phyloP scores from a whole-genome alignment of 75 land plant genomes.

The Sequoiadendron giganteum region DNA sequence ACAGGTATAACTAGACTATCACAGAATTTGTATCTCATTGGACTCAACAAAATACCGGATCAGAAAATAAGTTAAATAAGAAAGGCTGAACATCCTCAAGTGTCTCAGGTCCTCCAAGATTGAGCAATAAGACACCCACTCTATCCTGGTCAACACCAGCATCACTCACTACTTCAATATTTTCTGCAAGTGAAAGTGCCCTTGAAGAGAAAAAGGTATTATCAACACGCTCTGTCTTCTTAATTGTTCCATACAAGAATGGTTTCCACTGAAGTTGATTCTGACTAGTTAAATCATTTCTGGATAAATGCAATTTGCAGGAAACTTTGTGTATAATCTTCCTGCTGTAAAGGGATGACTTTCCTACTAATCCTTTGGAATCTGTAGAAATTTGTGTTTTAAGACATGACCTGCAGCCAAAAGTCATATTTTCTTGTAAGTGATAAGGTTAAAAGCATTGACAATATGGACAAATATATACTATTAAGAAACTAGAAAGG shows the following conservation, averaged over 20 bases:
- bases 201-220: slow-evolving; percentile 13
- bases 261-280: slow-evolving; percentile 9
- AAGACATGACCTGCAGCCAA: background rate
- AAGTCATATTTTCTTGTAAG: background rate
- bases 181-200: slow-evolving; percentile 10
- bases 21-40: slow-evolving; percentile 3
- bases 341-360: background rate
- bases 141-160: slow-evolving; percentile 39
- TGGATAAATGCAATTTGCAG: background rate
- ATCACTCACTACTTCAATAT: slow-evolving; percentile 6
- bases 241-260: background rate
- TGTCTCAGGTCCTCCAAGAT: slow-evolving; percentile 91
- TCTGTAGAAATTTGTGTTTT: background rate
- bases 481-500: background rate
- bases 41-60: slow-evolving; percentile 62
- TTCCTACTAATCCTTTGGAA: background rate
- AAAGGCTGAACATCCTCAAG: slow-evolving; percentile 90
- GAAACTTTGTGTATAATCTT: slow-evolving; percentile 4
- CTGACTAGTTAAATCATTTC: background rate
- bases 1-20: background rate
- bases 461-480: background rate
- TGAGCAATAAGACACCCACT: slow-evolving; percentile 75
- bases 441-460: background rate
- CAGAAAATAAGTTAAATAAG: slow-evolving; percentile 85
- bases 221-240: background rate